Conservation (phyloP, 345 rosid species). For the Citrus medica region DNA sequence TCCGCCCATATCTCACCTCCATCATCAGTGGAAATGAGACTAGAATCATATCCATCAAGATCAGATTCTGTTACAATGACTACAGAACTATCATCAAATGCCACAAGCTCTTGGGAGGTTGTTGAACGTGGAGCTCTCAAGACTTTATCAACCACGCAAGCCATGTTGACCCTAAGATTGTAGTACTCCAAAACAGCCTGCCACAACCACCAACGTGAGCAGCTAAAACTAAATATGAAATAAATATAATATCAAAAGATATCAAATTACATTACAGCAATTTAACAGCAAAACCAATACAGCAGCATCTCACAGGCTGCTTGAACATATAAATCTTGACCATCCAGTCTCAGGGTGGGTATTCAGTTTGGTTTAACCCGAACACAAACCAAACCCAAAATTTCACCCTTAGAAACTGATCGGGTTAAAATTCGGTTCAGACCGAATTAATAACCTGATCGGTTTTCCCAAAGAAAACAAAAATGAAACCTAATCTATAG, state of each 20-base stretch:
- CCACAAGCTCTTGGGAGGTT: constrained; percentile 35
- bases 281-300: neutral
- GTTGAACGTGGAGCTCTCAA: constrained; percentile 20
- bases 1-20: constrained; percentile 60
- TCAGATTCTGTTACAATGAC: constrained; percentile 84
- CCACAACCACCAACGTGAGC: constrained; percentile 1
- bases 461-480: too few species aligned
- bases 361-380: too few species aligned
- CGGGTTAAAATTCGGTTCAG: too few species aligned
- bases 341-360: neutral
- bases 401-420: too few species aligned
- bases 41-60: constrained; percentile 65
- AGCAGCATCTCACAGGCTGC: neutral
- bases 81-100: constrained; percentile 78
- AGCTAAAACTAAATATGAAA: neutral
- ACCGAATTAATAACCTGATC: too few species aligned
- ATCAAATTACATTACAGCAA: neutral
- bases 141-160: constrained; percentile 22
- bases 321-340: neutral
- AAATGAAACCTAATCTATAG: too few species aligned
- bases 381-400: too few species aligned
- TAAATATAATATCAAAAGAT: neutral
- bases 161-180: constrained; percentile 41
- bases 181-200: constrained; percentile 92
- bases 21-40: constrained; percentile 23